Evolutionary conservation across 805 yeast species (phyloP), one percentile per base, ranked within the genome.

Genomic region (Starmerella asiatica): DNA sequence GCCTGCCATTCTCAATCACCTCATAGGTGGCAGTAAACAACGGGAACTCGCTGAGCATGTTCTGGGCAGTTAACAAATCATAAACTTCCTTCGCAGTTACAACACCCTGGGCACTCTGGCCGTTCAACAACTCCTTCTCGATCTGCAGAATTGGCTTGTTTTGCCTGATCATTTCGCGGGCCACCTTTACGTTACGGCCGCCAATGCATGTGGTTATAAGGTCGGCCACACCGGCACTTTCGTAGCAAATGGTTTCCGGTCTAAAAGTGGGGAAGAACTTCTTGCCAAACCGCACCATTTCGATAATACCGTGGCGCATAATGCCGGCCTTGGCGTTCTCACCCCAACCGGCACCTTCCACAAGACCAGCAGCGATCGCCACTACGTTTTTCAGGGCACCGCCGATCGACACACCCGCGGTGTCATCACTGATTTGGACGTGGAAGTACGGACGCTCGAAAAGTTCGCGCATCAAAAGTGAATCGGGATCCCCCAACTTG

Each of bases 391-490:
- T 91, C 62, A 91, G 72, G 9, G 98, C 98, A 58, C 98, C 98
- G 32, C 94, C 93, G 45, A 91, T 73, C 2, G 95, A 83, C 43
- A 85, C 91, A 59, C 98, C 98, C 19, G 93, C 93, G 42, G 88
- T 93, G 60, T 91, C 98, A 44, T 76, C 76, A 43, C 84, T 73
- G 44, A 88, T 93, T 56, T 82, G 72, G 29, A 91, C 98, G 63
- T 91, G 97, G 83, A 91, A 91, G 69, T 91, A 91, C 26, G 93
- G 88, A 68, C 97, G 77, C 70, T 91, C 97, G 81, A 91, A 88
- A 37, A 85, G 70, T 45, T 76, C 76, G 61, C 78, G 83, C 57
- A 88, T 67, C 26, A 80, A 72, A 31, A 60, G 60, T 47, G 75
- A 74, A 59, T 82, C 93, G 43, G 82, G 74, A 56, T 81, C 93